A percentile compares a stretch with the other conserved stretches of the same genome.
Evolutionary conservation across 805 yeast genomes (phyloP).

Genomic region (Candida glaebosa): DNA sequence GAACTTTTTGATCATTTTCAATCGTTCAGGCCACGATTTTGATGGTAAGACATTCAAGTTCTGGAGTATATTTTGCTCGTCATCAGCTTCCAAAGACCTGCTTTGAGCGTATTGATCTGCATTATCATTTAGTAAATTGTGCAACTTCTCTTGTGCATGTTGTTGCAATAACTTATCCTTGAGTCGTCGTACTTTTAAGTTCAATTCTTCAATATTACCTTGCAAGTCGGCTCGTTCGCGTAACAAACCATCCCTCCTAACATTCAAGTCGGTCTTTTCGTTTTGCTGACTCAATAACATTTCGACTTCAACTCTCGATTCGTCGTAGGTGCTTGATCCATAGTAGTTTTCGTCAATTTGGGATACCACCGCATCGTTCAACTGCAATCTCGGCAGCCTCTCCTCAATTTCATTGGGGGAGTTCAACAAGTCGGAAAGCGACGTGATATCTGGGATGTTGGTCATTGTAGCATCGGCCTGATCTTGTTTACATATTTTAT

Average conservation of each 20-base stretch:
- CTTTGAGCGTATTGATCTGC: constrained; percentile 9
- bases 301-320: constrained; percentile 7
- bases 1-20: constrained; percentile 22
- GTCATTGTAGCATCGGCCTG: constrained; percentile 16
- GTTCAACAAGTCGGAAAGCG: constrained; percentile 23
- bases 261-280: constrained; percentile 13
- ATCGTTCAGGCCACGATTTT: constrained; percentile 26
- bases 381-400: constrained; percentile 2
- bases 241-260: constrained; percentile 16
- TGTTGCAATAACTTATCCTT: constrained; percentile 12
- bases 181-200: constrained; percentile 11
- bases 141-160: constrained; percentile 13
- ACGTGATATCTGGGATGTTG: constrained; percentile 21
- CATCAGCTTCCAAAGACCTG: constrained; percentile 15
- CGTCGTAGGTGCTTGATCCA: neutral
- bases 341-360: neutral
- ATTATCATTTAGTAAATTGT: constrained; percentile 19
- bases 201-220: constrained; percentile 14
- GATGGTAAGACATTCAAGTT: constrained; percentile 35
- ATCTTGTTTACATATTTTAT: constrained; percentile 1
- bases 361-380: neutral
- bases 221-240: constrained; percentile 15
- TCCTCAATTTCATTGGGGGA: constrained; percentile 15
- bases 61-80: constrained; percentile 18
- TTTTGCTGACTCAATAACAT: constrained; percentile 12